Base-by-base conservation (phyloP, 225 moss, liverwort and hornwort species). In the Bryum argenteum region DNA sequence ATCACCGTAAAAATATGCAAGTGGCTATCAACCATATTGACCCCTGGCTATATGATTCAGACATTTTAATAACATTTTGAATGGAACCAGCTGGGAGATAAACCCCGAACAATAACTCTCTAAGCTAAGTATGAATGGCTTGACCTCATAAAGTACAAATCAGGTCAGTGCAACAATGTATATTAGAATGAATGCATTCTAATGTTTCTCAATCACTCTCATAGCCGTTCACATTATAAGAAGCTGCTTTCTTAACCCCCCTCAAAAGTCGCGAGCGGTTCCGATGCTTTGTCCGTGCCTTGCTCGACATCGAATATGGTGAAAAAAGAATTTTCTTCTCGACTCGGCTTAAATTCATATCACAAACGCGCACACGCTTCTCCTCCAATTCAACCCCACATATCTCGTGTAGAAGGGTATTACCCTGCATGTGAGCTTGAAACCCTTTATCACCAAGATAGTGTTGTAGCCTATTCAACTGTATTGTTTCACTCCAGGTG, bases 341-440 rank as follows among this genome's bases (percentile, higher is more conserved):
- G 67, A 54, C 19, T 20, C 63, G 23, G 54, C 37, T 79, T 20
- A 85, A 73, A 15, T 72, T 70, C 68, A 83, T 52, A 42, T 66
- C 79, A 64, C 75, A 58, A 41, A 72, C 64, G 39, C 79, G 75
- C 70, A 79, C 70, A 55, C 65, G 71, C 24, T 33, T 71, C 61
- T 63, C 76, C 67, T 79, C 76, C 72, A 77, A 14, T 11, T 85
- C 79, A 13, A 82, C 61, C 11, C 63, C 76, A 79, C 79, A 82
- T 63, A 82, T 82, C 53, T 85, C 66, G 22, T 77, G 79, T 45
- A 85, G 48, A 62, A 85, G 67, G 58, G 26, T 68, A 67, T 85
- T 85, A 14, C 73, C 62, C 79, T 82, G 76, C 81, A 82, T 79
- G 58, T 85, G 82, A 11, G 63, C 73, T 73, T 82, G 70, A 74